Evolutionary conservation across 768 basidiomycete genomes (phyloP).

Genomic region (Tylopilus intermedius): DNA sequence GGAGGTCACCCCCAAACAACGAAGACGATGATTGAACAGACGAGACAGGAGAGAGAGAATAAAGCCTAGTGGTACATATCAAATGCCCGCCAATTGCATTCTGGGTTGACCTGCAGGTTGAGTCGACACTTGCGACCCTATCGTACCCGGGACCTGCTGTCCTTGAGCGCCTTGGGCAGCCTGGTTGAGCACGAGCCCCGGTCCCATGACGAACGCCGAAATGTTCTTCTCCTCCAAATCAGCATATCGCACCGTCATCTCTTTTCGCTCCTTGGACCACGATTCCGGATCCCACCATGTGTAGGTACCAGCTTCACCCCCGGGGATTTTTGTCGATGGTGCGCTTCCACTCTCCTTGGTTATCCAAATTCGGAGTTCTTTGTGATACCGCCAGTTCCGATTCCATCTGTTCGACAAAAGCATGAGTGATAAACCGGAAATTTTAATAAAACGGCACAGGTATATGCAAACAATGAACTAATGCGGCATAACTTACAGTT

Average conservation of each 20-base stretch:
- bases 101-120: conserved; percentile 28
- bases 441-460: conserved; percentile 1
- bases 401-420: conserved; percentile 56
- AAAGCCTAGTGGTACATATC: conserved; percentile 15
- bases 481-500: conserved; percentile 63
- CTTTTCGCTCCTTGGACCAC: conserved; percentile 73
- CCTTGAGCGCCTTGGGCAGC: conserved; percentile 29
- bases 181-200: conserved; percentile 42
- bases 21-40: conserved; percentile 7
- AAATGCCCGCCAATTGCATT: conserved; percentile 34
- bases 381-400: conserved; percentile 96
- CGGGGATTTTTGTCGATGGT: conserved; percentile 70
- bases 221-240: conserved; percentile 71
- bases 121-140: conserved; percentile 25
- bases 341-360: conserved; percentile 83
- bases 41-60: background rate
- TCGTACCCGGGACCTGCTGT: conserved; percentile 35
- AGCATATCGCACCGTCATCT: conserved; percentile 68
- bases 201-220: conserved; percentile 55
- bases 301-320: conserved; percentile 84
- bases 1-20: conserved; percentile 11
- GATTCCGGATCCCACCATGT: conserved; percentile 85
- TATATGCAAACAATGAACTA: conserved; percentile 5
- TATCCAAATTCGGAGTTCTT: conserved; percentile 76
- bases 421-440: conserved; percentile 1